Evolutionary conservation across 2,329 filamentous ascomycete species (phyloP), one percentile per base, ranked within the genome.

Genomic region (Penicillium sp.): DNA sequence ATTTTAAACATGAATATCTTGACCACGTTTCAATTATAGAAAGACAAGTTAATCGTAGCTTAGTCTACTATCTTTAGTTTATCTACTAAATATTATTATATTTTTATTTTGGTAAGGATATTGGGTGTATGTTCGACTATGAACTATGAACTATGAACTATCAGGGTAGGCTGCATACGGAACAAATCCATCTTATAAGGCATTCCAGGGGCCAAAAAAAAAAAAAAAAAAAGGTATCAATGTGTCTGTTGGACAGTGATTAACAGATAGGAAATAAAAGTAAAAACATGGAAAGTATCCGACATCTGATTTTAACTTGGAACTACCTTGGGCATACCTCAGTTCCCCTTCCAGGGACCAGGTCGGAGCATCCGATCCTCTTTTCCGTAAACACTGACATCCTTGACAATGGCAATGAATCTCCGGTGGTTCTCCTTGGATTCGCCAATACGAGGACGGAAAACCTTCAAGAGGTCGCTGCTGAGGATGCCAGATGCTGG

Each of bases 401-500:
- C 72, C 60, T 76, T 76, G 42, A 78, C 76, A 50, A 78, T 76
- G 13, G 69, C 71, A 52, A 78, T 78, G 55, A 78, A 78, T 37
- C 65, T 64, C 13, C 69, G 66, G 55, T 76, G 73, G 42, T 77
- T 76, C 29, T 75, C 73, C 55, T 72, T 74, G 4, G 71, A 73
- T 32, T 75, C 72, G 14, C 74, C 75, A 50, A 78, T 72, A 24
- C 76, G 73, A 44, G 70, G 68, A 38, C 74, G 73, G 64, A 79
- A 79, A 6, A 74, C 68, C 35, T 68, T 75, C 35, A 79, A 67
- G 13, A 81, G 62, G 50, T 79, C 76, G 48, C 69, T 72, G 51
- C 76, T 77, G 6, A 71, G 61, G 34, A 80, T 80, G 14, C 78
- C 78, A 9, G 71, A 70, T 5, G 71, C 61, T 1, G 78, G 78